Conservation (phyloP, 2,329 filamentous ascomycete genomes). For the Colletotrichum chlorophyti region DNA sequence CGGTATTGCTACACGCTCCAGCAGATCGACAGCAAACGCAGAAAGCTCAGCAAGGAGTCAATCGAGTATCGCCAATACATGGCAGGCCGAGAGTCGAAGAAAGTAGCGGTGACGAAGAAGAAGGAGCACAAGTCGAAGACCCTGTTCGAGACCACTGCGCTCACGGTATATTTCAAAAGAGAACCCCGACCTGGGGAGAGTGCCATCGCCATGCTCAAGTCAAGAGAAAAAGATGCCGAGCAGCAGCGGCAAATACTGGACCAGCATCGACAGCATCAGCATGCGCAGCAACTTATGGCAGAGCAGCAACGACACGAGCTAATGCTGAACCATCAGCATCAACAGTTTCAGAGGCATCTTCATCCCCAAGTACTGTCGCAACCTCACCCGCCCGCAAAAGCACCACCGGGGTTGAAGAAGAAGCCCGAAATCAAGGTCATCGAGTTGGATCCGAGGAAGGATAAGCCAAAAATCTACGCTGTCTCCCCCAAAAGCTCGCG, state of each 20-base stretch:
- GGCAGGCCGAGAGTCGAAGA: slow-evolving; percentile 11
- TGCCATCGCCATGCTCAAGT: slow-evolving; percentile 28
- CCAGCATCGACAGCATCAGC: slow-evolving; percentile 12
- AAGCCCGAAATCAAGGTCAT: slow-evolving; percentile 10
- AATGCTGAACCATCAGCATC: not conserved
- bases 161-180: slow-evolving; percentile 55
- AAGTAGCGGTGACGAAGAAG: slow-evolving; percentile 8
- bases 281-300: not conserved
- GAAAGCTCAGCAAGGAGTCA: slow-evolving; percentile 34
- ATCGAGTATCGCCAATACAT: slow-evolving; percentile 12
- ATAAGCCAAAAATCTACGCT: slow-evolving; percentile 10
- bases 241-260: slow-evolving; percentile 6
- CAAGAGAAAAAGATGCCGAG: slow-evolving; percentile 29
- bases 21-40: slow-evolving; percentile 51
- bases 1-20: slow-evolving; percentile 49
- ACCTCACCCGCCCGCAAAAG: not conserved
- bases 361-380: not conserved
- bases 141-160: slow-evolving; percentile 44
- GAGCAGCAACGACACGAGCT: not conserved
- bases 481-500: slow-evolving; percentile 25
- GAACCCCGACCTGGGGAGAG: slow-evolving; percentile 42
- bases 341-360: not conserved
- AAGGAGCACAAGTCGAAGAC: slow-evolving; percentile 37
- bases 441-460: slow-evolving; percentile 11
- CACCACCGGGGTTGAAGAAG: not conserved